Evolutionary conservation across 2,329 filamentous ascomycete species (phyloP), one percentile per base, ranked within the genome.

Genomic region (Harringtonia aguacate): DNA sequence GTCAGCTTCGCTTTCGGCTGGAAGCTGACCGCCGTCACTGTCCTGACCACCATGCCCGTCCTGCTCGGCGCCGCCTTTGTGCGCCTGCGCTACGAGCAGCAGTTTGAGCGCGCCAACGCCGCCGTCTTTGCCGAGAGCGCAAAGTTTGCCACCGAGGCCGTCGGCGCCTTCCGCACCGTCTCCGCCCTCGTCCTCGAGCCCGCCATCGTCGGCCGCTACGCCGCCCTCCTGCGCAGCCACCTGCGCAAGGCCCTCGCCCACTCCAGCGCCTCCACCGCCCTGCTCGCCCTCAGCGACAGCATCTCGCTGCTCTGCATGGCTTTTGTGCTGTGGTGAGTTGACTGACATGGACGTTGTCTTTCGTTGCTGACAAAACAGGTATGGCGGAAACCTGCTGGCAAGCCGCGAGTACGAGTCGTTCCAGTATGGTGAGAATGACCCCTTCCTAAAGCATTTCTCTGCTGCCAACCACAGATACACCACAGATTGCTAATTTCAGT

Each of bases 1-100:
- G 81, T 89, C 41, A 71, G 81, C 1, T 87, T 86, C 53, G 66
- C 72, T 4, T 86, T 82, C 56, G 81, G 81, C 2, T 89, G 85
- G 85, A 89, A 87, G 57, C 67, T 90, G 9, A 76, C 80, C 0
- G 62, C 87, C 0, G 79, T 89, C 0, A 72, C 75, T 0, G 64
- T 79, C 9, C 82, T 77, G 52, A 75, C 82, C 9, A 72, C 73
- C 7, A 59, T 75, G 43, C 74, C 74, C 1, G 55, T 77, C 18
- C 63, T 68, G 37, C 50, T 77, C 4, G 44, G 58, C 7, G 65
- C 69, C 0, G 68, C 67, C 0, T 78, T 67, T 53, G 71, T 66
- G 58, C 68, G 74, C 2, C 61, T 77, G 50, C 68, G 63, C 48
- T 75, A 75, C 51, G 79, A 84, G 57, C 58, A 78, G n/a, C 37